phyloP scores from a whole-genome alignment of 2,329 filamentous ascomycete genomes.

The Sporothrix pseudoabietina region DNA sequence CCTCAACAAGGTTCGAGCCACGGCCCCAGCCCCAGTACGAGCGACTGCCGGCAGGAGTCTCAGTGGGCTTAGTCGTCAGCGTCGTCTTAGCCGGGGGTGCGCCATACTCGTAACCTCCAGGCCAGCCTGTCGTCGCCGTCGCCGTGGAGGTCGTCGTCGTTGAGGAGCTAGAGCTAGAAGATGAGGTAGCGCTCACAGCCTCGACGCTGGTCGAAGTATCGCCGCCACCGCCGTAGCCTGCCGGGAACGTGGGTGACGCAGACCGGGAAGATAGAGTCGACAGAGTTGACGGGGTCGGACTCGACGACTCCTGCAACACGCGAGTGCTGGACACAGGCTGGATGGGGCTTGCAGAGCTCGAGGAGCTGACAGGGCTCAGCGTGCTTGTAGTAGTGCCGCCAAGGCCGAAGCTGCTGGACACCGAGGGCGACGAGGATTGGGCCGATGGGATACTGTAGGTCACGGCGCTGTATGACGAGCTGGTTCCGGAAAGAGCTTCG shows the following conservation, averaged over 20 bases:
- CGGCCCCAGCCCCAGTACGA: conserved; percentile 24
- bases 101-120: conserved; percentile 32
- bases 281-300: background rate
- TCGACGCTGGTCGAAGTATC: conserved; percentile 15
- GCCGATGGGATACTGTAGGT: background rate
- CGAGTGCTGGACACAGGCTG: background rate
- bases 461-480: background rate
- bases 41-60: background rate
- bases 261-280: background rate
- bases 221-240: background rate
- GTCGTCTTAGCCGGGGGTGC: conserved; percentile 13
- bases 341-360: background rate
- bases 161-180: background rate
- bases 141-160: background rate
- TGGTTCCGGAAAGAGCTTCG: background rate
- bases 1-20: conserved; percentile 17
- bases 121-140: conserved; percentile 23
- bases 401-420: conserved; percentile 4
- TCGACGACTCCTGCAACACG: background rate
- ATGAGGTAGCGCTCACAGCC: conserved; percentile 8
- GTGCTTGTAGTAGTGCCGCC: conserved; percentile 4
- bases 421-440: background rate
- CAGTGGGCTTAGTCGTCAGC: background rate
- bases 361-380: background rate
- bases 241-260: background rate